Base-by-base conservation (phyloP, 495 filamentous ascomycete species). In the Penicillium simplicissimum region DNA sequence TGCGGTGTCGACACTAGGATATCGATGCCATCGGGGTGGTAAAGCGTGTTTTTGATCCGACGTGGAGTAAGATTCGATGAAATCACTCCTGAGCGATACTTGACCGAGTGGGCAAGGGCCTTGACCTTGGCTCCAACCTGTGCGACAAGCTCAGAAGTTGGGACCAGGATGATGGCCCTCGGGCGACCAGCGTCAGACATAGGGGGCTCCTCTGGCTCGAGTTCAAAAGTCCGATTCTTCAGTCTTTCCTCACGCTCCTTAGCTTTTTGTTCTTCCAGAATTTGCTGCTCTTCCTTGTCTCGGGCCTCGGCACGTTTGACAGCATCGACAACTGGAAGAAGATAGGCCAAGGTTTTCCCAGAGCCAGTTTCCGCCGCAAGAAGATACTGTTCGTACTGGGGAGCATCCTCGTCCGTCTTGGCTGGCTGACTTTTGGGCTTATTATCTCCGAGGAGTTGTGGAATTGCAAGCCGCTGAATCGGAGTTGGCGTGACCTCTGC, bases 361-460 rank as follows among this genome's bases (percentile, higher is more conserved):
- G 95, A 97, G 10, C 95, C 95, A 2, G 95, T 98, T 77, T 98
- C 95, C 11, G 96, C 95, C 0, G 96, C 95, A 17, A 98, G 81
- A 11, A 98, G 84, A 68, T 90, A 96, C 63, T 94, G 87, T 58
- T 88, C 79, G 63, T 83, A 84, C n/a, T 79, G 74, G 23, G 72
- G 62, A 10, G 74, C 71, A 54, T 74, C 61, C 25, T 74, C 72
- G 1, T 66, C 54, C 35, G 49, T 34, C 33, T 66, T 73, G 45
- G 67, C 43, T n/a, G 64, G 42, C 43, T 66, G 58, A 19, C 69
- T 74, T 52, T 64, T 71, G 60, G 62, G 53, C 55, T 65, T 70
- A 61, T 63, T 48, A 5, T 54, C 68, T 15, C 85, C 87, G 15
- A 95, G 77, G 9, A 98, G 73, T 1, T 82, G 84, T 0, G 95